Evolutionary conservation across 257 asterid species (phyloP).

Genomic region (Rhazya stricta): DNA sequence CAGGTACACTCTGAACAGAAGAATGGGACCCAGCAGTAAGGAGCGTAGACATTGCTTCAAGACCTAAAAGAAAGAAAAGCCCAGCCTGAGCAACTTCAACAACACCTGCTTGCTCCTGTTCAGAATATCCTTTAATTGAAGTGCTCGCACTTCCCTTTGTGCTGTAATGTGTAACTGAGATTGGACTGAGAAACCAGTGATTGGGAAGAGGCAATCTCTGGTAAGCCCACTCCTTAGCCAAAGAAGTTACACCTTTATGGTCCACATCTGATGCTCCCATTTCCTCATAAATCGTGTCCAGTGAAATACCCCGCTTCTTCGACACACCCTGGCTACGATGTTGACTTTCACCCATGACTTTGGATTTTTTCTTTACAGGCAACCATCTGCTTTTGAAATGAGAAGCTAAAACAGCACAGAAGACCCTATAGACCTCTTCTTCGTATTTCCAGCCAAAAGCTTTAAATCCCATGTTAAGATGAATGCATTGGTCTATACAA

Average conservation of each 20-base stretch:
- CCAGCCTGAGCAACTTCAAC: conserved; percentile 65
- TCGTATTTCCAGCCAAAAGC: conserved; percentile 54
- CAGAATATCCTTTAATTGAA: conserved; percentile 13
- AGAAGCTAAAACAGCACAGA: conserved; percentile 56
- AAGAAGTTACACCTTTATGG: conserved; percentile 36
- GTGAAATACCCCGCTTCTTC: conserved; percentile 35
- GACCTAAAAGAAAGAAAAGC: conserved; percentile 75
- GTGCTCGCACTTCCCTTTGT: conserved; percentile 21
- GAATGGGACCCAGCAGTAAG: conserved; percentile 30
- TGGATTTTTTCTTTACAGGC: conserved; percentile 44
- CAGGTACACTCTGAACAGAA: conserved; percentile 43
- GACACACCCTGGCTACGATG: conserved; percentile 18
- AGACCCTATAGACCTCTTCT: conserved; percentile 50
- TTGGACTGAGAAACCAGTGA: conserved; percentile 91
- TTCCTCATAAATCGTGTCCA: conserved; percentile 77
- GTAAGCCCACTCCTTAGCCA: conserved; percentile 70
- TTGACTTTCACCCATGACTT: conserved; percentile 25
- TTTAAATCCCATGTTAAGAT: conserved; percentile 28
- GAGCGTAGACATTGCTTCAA: conserved; percentile 52
- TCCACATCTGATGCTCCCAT: conserved; percentile 22
- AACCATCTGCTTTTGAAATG: conserved; percentile 84
- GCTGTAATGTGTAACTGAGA: conserved; percentile 39
- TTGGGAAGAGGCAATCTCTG: conserved; percentile 89
- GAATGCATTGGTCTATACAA: conserved; percentile 47
- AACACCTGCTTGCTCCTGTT: conserved; percentile 31